Conservation (phyloP, 2,329 filamentous ascomycete species). For the Penicillium concentricum region DNA sequence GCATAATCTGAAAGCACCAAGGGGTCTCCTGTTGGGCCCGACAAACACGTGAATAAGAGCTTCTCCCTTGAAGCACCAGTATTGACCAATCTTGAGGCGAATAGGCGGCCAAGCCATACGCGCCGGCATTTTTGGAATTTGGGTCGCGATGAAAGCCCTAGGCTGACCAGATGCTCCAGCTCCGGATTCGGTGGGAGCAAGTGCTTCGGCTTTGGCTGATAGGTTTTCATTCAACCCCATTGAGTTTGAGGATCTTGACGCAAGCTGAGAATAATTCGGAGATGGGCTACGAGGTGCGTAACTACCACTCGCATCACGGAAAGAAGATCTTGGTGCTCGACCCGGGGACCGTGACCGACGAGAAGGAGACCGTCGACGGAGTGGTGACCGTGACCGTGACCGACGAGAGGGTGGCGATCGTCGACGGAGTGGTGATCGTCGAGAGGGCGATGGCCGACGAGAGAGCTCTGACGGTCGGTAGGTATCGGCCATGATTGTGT, state of each 20-base stretch:
- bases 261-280: neutral
- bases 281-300: neutral
- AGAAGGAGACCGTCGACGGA: neutral
- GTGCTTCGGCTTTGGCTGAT: no score
- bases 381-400: neutral
- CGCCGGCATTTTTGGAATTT: neutral
- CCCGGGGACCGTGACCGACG: neutral
- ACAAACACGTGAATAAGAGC: neutral
- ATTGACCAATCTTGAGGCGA: neutral
- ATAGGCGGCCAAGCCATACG: neutral
- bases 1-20: slow-evolving; percentile 3
- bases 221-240: neutral
- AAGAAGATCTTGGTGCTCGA: neutral
- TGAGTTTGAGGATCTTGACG: neutral
- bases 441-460: neutral
- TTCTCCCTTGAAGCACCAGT: neutral
- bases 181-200: neutral
- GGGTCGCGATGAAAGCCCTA: neutral
- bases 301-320: neutral
- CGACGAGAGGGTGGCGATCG: neutral
- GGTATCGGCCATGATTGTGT: neutral
- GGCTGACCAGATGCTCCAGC: neutral
- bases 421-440: neutral
- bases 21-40: neutral
- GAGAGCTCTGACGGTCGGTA: slow-evolving; percentile 1